Base-by-base conservation (phyloP, 2,329 filamentous ascomycete genomes). In the Monascus ruber region DNA sequence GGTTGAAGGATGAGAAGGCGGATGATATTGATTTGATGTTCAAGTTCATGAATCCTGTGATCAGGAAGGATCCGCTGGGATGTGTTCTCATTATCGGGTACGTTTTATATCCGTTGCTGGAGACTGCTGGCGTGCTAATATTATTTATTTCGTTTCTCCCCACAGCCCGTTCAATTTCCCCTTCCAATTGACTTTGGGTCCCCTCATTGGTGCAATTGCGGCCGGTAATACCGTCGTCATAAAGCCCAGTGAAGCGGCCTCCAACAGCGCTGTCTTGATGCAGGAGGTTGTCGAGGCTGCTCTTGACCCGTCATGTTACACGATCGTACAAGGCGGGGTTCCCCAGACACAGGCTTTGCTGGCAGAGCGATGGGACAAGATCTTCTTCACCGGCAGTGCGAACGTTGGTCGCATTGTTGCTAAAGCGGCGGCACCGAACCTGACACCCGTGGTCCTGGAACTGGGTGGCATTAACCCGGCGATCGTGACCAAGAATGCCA, bases 281-380 rank as follows among this genome's bases (percentile, higher is more conserved):
- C 79, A 85, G 67, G 17, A 84, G 64, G 76, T 96, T 49, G 63
- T 95, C 36, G 76, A 83, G 55, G 72, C 77, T 32, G 74, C 75
- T 31, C 78, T 98, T 38, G 91, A 96, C 58, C 76, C 78, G 1
- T 75, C 77, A 10, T 81, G 79, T 50, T 95, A 86, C 64, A 68
- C 71, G 29, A 76, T 86, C 42, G 71, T 95, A 49, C 91, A 95
- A 59, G 91, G 91, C 43, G 79, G 70, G 26, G 66, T 94, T 17
- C 72, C 81, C 4, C 86, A 94, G 70, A 87, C 83, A 4, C 85
- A 83, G 34, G 79, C 79, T 8, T 68, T 96, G 34, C 74, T 98
- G 28, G 78, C 89, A 42, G 77, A 87, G 68, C 89, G 89, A 62
- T 98, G 88, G 82, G 88, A 93, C 68, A 96, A 95, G 74, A 93